Conservation (phyloP, 1,284 basidiomycete genomes). For the Cerioporus squamosus region DNA sequence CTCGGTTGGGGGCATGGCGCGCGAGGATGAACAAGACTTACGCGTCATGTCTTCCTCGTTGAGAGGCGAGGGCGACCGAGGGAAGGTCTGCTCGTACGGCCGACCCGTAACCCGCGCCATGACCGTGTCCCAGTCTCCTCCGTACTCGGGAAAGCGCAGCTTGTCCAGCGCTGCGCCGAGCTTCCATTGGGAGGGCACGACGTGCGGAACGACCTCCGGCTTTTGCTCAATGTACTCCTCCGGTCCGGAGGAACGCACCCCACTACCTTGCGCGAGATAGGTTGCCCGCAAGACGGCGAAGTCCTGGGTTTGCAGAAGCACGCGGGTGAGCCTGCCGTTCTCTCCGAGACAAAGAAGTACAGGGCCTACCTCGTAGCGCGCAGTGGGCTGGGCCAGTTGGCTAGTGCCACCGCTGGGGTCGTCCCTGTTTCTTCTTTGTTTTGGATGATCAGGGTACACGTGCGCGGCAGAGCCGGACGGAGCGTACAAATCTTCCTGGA, state of each 20-base stretch:
- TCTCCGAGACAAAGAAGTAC: constrained; percentile 25
- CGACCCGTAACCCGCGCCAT: neutral
- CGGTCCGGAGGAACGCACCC: neutral
- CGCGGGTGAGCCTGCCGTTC: constrained; percentile 8
- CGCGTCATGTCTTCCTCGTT: constrained; percentile 11
- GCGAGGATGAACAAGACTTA: neutral
- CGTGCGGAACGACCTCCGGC: neutral
- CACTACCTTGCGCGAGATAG: neutral
- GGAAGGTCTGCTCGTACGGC: constrained; percentile 1
- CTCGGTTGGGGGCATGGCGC: neutral
- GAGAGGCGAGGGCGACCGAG: constrained; percentile 8
- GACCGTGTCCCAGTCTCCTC: constrained; percentile 6
- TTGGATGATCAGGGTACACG: constrained; percentile 26
- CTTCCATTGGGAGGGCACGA: constrained; percentile 19
- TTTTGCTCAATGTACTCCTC: neutral
- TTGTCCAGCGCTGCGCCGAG: constrained; percentile 14
- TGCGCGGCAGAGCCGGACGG: constrained; percentile 8
- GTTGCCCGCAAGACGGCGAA: neutral
- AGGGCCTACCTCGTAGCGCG: constrained; percentile 26
- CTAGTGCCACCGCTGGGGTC: constrained; percentile 26
- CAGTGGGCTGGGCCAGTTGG: constrained; percentile 22
- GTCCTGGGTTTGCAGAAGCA: neutral
- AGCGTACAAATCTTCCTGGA: neutral
- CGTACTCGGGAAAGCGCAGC: constrained; percentile 11
- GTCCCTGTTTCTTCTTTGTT: constrained; percentile 34